Base-by-base conservation (phyloP, 2,329 filamentous ascomycete species). In the Pseudogymnoascus sp. region DNA sequence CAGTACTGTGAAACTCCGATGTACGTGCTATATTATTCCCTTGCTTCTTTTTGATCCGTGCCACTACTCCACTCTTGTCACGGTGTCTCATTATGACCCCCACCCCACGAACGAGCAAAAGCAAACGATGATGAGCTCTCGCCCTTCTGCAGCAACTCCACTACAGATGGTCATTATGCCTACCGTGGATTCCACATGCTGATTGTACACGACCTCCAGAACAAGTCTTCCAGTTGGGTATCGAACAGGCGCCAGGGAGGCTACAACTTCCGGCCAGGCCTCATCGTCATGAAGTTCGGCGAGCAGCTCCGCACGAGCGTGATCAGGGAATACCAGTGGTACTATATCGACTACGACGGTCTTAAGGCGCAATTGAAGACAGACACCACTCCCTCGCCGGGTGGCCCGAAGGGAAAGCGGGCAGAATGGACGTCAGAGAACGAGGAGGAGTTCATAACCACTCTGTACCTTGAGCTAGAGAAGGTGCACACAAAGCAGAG, bases 401-500 rank as follows among this genome's bases (percentile, higher is more conserved):
- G 72, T 53, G 80, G 78, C 66, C 76, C 77, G n/a, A 77, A 77
- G 65, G 76, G 77, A n/a, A 77, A 76, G 66, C 81, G 80, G 70
- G 84, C 82, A 68, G 81, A 87, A 72, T 99, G 95, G 95, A 88
- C 86, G 65, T 92, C 97, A 75, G 91, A 96, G 61, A 89, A 98
- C 72, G 95, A 99, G 81, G 88, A 88, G 71, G 83, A 83, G 65
- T 99, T 99, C 75, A 91, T 99, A 62, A 83, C 84, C 66, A 83
- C 89, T 78, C 87, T 99, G 62, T 93, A 99, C 78, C 82, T 84
- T 64, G 93, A 99, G 80, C 86, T 99, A 65, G 93, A 98, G 72
- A 98, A 98, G 81, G 95, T 99, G 66, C 96, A 96, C 75, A 93
- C 89, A 63, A 98, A 98, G 79, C 93, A 98, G 78, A 91, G 96